Evolutionary conservation across 495 filamentous ascomycete genomes (phyloP).

Genomic region (Glarea lozoyensis): DNA sequence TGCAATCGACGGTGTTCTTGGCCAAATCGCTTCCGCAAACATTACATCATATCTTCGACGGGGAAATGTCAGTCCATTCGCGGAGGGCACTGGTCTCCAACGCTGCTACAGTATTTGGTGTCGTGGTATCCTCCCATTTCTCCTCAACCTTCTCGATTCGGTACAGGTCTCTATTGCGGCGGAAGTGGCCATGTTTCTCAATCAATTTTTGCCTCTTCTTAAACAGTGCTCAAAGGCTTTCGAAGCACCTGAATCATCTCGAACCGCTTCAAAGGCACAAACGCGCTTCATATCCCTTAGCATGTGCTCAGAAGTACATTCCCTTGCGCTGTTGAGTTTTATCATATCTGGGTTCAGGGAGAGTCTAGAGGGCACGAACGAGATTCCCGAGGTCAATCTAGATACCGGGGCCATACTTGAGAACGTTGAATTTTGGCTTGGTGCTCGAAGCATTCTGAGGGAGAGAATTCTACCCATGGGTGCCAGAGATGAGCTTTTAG

Average conservation of each 20-base stretch:
- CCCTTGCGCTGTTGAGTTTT: conserved; percentile 59
- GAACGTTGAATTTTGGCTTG: conserved; percentile 68
- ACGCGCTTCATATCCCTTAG: conserved; percentile 53
- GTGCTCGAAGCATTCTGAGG: conserved; percentile 48
- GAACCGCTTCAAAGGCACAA: conserved; percentile 30
- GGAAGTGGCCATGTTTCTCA: conserved; percentile 79
- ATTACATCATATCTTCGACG: conserved; percentile 62
- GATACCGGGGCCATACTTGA: conserved; percentile 60
- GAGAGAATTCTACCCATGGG: conserved; percentile 63
- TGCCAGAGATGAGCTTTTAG: conserved; percentile 59
- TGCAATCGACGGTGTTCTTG: conserved; percentile 73
- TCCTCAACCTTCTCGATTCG: conserved; percentile 80
- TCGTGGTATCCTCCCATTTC: conserved; percentile 74
- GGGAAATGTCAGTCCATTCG: conserved; percentile 58
- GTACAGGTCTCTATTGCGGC: conserved; percentile 69
- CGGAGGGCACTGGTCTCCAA: conserved; percentile 40
- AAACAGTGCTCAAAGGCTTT: conserved; percentile 52
- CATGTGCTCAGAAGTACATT: conserved; percentile 66
- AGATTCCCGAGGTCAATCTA: conserved; percentile 63
- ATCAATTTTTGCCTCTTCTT: conserved; percentile 71
- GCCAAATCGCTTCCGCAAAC: conserved; percentile 67
- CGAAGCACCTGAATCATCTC: conserved; percentile 37
- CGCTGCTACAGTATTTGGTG: conserved; percentile 80
- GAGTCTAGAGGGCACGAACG: conserved; percentile 47
- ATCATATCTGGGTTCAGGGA: conserved; percentile 55